Percentiles rank a stretch among this genome's conserved stretches.
These are phyloP conservation scores for Cynanchum wilfordii DNA, from an alignment of 257 asterid species.

Conservation along the genomic window DNA sequence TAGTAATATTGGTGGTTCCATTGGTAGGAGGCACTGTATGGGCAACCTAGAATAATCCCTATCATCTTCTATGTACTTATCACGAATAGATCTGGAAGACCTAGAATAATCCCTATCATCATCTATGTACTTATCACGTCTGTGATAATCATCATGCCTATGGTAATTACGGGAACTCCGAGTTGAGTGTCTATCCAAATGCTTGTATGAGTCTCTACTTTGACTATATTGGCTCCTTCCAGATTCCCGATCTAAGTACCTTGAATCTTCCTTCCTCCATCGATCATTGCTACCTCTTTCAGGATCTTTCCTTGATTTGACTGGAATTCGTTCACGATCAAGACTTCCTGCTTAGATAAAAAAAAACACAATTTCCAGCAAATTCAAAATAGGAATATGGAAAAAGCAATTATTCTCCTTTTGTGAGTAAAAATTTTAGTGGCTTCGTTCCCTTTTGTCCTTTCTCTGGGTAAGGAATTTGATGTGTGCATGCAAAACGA, in stretches of 20 bases:
- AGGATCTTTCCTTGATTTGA: conserved; percentile 40
- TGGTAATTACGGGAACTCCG: conserved; percentile 37
- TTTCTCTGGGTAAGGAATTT: background rate
- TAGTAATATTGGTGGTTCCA: background rate
- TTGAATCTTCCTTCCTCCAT: conserved; percentile 46
- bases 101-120: conserved; percentile 68
- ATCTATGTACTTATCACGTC: conserved; percentile 52
- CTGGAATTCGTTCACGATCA: conserved; percentile 43
- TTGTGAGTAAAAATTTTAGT: background rate
- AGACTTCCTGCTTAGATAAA: conserved; percentile 65
- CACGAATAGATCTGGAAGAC: conserved; percentile 56
- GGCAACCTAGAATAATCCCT: no score
- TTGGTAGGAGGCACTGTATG: background rate
- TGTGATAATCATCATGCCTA: conserved; percentile 49
- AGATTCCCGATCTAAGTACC: conserved; percentile 33
- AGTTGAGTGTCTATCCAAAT: conserved; percentile 57
- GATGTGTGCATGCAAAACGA: background rate
- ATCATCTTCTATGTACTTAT: no score
- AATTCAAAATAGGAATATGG: background rate
- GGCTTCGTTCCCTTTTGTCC: background rate
- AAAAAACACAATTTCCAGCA: background rate
- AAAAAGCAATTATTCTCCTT: background rate
- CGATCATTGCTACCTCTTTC: conserved; percentile 36
- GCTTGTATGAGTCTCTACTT: conserved; percentile 44
- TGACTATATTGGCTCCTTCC: conserved; percentile 44